Evolutionary conservation across 73 alveolate species (phyloP).

Genomic region (Paramecium biaurelia): DNA sequence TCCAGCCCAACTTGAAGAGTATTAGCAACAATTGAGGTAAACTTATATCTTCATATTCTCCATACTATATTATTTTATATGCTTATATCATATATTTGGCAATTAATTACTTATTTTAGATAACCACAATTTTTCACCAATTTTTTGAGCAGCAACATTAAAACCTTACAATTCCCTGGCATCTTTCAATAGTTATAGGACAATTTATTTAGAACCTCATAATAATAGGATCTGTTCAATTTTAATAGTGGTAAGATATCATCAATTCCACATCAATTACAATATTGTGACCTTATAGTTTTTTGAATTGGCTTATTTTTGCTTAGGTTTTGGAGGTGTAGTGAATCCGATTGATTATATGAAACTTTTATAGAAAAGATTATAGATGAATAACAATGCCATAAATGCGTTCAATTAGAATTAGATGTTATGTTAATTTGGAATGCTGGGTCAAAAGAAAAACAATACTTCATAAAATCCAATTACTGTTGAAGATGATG

Average conservation of each 20-base stretch:
- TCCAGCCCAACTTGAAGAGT: neutral
- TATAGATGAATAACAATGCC: neutral
- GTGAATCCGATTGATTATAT: neutral
- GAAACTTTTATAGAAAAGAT: neutral
- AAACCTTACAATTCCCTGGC: neutral
- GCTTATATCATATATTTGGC: conserved; percentile 11
- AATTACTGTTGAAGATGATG: conserved; percentile 37
- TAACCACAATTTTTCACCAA: neutral
- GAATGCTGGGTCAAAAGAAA: neutral
- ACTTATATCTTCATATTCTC: neutral
- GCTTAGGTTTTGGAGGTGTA: neutral
- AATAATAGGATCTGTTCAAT: neutral
- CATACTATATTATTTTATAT: neutral
- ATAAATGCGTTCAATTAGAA: neutral
- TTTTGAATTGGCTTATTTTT: neutral
- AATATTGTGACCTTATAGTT: neutral
- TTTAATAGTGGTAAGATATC: conserved; percentile 16
- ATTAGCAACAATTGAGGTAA: neutral
- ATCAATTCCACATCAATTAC: neutral
- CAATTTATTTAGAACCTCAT: neutral
- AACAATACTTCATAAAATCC: neutral
- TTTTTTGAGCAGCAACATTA: neutral
- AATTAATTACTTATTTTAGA: conserved; percentile 8
- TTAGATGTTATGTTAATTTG: neutral
- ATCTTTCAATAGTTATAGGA: neutral